A percentile compares a stretch with the other conserved stretches of the same genome.
phyloP scores from a whole-genome alignment of 495 filamentous ascomycete species.

The Diplogelasinospora grovesii region DNA sequence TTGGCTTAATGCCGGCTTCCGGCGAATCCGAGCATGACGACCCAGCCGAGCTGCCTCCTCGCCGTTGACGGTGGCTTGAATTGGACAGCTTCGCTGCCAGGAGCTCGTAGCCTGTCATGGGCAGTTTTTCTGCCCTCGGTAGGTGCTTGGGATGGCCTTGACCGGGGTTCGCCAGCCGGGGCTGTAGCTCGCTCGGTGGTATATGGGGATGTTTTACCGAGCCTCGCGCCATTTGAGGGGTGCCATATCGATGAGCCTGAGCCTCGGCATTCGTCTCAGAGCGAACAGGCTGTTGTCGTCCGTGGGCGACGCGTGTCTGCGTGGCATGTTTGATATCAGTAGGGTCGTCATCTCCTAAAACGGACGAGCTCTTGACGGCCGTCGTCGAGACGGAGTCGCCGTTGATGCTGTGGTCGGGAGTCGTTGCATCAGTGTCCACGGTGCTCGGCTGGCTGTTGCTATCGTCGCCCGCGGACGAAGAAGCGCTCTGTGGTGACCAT shows the following conservation, averaged over 20 bases:
- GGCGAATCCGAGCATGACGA: conserved; percentile 8
- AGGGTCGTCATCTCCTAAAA: background rate
- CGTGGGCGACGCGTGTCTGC: background rate
- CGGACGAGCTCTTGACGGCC: background rate
- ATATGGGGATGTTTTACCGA: conserved; percentile 21
- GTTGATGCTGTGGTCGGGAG: conserved; percentile 32
- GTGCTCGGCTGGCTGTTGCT: conserved; percentile 28
- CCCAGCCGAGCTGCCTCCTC: background rate
- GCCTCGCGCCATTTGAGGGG: conserved; percentile 27
- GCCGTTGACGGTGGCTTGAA: conserved; percentile 6
- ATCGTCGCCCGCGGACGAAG: conserved; percentile 30
- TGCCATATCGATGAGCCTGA: conserved; percentile 19
- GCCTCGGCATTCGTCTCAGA: background rate
- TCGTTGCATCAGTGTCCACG: conserved; percentile 40
- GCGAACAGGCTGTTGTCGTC: background rate
- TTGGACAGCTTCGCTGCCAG: conserved; percentile 54
- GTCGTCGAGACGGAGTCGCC: conserved; percentile 11
- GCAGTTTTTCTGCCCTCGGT: conserved; percentile 30
- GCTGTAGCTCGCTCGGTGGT: conserved; percentile 22
- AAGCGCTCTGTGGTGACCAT: conserved; percentile 25
- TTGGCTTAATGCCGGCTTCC: conserved; percentile 47
- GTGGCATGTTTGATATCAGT: background rate
- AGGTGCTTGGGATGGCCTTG: conserved; percentile 21
- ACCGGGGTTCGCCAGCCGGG: conserved; percentile 21
- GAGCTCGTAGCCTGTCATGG: conserved; percentile 58